A percentile compares a stretch with the other conserved stretches of the same genome.
Evolutionary conservation across 495 filamentous ascomycete genomes (phyloP).

Genomic region (Neurospora sp.): DNA sequence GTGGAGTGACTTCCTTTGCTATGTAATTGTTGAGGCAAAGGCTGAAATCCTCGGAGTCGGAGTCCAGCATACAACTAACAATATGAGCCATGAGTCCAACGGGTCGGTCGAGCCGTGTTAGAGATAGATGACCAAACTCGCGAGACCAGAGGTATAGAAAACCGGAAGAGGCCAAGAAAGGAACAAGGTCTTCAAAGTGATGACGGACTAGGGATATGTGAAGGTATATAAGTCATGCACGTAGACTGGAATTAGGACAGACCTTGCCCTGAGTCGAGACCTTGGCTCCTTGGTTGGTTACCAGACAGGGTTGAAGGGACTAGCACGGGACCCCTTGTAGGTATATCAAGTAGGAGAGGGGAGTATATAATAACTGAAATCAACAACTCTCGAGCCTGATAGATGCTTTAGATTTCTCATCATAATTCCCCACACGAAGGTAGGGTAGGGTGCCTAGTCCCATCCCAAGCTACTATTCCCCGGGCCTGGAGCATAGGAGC

Average conservation of each 20-base stretch:
- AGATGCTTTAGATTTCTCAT: not conserved
- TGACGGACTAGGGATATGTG: slow-evolving; percentile 15
- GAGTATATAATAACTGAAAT: not conserved
- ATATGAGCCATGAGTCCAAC: slow-evolving; percentile 39
- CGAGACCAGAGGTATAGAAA: slow-evolving; percentile 5
- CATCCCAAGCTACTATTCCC: not conserved
- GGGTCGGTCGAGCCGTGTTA: slow-evolving; percentile 18
- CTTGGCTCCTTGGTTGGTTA: not conserved
- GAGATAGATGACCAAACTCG: slow-evolving; percentile 22
- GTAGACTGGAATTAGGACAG: slow-evolving; percentile 7
- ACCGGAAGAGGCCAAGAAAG: slow-evolving; percentile 18
- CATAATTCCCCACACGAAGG: not conserved
- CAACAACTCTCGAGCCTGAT: not conserved
- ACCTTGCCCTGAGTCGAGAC: slow-evolving; percentile 13
- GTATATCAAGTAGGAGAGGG: not conserved
- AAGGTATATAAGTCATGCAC: slow-evolving; percentile 23
- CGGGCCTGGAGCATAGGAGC: not conserved
- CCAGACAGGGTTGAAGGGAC: not conserved
- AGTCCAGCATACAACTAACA: slow-evolving; percentile 33
- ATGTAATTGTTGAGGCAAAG: slow-evolving; percentile 36
- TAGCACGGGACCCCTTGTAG: not conserved
- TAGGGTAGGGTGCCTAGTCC: not conserved
- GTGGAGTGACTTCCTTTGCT: slow-evolving; percentile 32
- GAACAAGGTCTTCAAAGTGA: slow-evolving; percentile 6
- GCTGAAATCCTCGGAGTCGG: slow-evolving; percentile 25